Evolutionary conservation across 306 rosid species (phyloP), one percentile per base, ranked within the genome.

Genomic region (Malus sieversii): DNA sequence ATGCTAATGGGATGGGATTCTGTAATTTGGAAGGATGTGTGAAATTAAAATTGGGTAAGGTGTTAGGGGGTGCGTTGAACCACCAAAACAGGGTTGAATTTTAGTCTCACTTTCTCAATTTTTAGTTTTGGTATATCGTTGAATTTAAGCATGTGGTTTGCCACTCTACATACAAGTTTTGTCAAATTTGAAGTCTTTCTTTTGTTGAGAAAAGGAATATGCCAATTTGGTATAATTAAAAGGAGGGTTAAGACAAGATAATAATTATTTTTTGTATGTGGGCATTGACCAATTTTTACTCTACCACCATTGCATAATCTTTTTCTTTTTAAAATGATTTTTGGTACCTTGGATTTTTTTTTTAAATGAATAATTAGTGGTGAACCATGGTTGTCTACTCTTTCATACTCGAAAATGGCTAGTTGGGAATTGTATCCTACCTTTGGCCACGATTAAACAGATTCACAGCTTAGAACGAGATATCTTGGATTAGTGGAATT

Each of bases 41-140:
- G 27, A 75, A 73, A 14, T 2, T 55, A 19, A 33, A 61, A 61
- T 10, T 22, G 22, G 64, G 72, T 75, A 7, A 12, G 52, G 63
- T 32, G 65, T 13, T 70, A 71, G 70, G 25, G 68, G 88, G 83
- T 82, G 87, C 83, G 81, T 88, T 91, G 75, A 88, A 87, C 96
- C 84, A 88, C 89, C 88, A 74, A 77, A 80, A 74, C 20, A 70
- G 84, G 84, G 87, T 85, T 85, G 85, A 87, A 84, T 71, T 72
- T 75, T 73, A 67, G 86, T 40, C 75, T 77, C 66, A 68, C 64
- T 61, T 52, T 52, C 77, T 6, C 42, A 38, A 74, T 5, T 40
- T 48, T 10, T 11, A 9, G 22, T 70, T 77, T 51, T 69, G 57
- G 78, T 73, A 63, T 16, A 35, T 51, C 55, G 62, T 71, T 84